Evolutionary conservation across 352 stramenopile species (phyloP).

Genomic region (Pythium grandisporangium): DNA sequence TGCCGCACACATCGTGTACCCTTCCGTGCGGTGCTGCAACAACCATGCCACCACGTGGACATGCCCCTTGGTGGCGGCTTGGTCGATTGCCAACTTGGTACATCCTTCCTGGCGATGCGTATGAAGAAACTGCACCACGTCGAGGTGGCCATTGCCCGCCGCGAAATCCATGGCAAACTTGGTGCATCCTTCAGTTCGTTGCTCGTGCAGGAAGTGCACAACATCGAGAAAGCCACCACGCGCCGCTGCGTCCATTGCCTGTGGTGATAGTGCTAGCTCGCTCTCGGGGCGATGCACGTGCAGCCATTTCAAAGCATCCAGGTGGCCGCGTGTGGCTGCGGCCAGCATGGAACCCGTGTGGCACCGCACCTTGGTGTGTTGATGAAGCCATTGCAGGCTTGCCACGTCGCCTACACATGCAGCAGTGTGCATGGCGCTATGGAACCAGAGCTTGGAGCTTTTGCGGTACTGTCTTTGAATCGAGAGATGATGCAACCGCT

Average conservation of each 20-base stretch:
- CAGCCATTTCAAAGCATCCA: slow-evolving; percentile 10
- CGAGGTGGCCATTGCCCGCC: slow-evolving; percentile 5
- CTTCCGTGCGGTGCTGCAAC: slow-evolving; percentile 1
- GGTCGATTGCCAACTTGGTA: slow-evolving; percentile 4
- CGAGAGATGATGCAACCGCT: slow-evolving; percentile 6
- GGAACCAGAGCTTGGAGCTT: slow-evolving; percentile 4
- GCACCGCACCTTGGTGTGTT: neutral
- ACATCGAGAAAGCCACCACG: slow-evolving; percentile 1
- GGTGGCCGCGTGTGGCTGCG: slow-evolving; percentile 5
- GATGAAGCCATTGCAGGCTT: slow-evolving; percentile 8
- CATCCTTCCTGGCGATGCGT: neutral
- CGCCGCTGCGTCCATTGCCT: slow-evolving; percentile 1
- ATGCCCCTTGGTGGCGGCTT: slow-evolving; percentile 11
- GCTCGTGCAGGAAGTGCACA: slow-evolving; percentile 1
- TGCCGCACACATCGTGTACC: neutral
- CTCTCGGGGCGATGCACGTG: neutral
- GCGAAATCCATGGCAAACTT: slow-evolving; percentile 5
- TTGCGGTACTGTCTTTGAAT: slow-evolving; percentile 5
- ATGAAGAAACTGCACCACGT: slow-evolving; percentile 11
- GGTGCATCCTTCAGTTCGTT: neutral
- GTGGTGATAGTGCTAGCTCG: neutral
- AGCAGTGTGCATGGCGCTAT: slow-evolving; percentile 4
- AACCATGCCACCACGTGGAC: slow-evolving; percentile 10
- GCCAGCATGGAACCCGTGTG: neutral
- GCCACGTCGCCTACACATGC: slow-evolving; percentile 5